Evolutionary conservation across 1,139 yeast genomes (phyloP).

Genomic region (Scheffersomyces insectosa): DNA sequence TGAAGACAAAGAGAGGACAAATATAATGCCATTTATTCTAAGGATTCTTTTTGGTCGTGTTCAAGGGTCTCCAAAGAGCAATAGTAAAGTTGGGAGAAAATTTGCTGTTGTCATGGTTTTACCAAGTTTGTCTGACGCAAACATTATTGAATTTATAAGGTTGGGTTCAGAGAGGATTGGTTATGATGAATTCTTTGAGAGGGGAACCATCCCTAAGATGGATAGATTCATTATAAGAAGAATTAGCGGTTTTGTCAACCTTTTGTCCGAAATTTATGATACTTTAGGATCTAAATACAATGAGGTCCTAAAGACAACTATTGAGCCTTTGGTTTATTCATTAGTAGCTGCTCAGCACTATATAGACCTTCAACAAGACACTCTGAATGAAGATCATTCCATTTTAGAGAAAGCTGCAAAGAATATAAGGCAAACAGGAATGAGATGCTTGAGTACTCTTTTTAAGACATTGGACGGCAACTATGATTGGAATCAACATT

Average conservation of each 20-base stretch:
- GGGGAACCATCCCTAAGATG: conserved; percentile 13
- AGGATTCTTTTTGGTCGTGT: conserved; percentile 87
- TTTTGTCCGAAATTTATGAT: conserved; percentile 62
- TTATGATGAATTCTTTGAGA: conserved; percentile 36
- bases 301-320: conserved; percentile 48
- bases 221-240: conserved; percentile 43
- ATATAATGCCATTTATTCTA: conserved; percentile 69
- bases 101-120: conserved; percentile 74
- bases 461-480: conserved; percentile 49
- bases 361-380: conserved; percentile 23
- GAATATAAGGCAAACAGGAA: conserved; percentile 59
- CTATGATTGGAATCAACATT: conserved; percentile 59
- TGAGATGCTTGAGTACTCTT: conserved; percentile 54
- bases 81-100: conserved; percentile 72
- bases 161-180: conserved; percentile 63
- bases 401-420: conserved; percentile 48
- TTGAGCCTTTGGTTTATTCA: conserved; percentile 62
- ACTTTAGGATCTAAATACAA: conserved; percentile 63
- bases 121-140: conserved; percentile 58
- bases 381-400: conserved; percentile 20
- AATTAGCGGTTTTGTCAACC: conserved; percentile 69
- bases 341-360: conserved; percentile 56
- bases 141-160: conserved; percentile 58
- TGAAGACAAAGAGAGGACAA: conserved; percentile 58
- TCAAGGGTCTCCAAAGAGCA: conserved; percentile 58